Evolutionary conservation across 129 eudicot species (phyloP).

Genomic region (Centrapalus pauciflorus): DNA sequence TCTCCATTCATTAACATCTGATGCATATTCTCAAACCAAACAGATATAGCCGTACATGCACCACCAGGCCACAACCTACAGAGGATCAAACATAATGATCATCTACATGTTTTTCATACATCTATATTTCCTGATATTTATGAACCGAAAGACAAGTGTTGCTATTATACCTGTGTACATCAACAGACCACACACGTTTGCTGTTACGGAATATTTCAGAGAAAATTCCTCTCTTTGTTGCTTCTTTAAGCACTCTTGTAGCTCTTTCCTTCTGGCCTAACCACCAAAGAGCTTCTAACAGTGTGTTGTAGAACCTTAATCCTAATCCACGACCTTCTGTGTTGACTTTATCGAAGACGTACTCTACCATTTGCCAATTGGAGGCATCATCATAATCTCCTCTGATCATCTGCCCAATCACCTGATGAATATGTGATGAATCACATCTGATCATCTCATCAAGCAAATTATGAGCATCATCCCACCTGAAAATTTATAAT

Average conservation of each 20-base stretch:
- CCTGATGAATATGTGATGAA: conserved; percentile 77
- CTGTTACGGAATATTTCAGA: conserved; percentile 80
- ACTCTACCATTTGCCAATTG: conserved; percentile 97
- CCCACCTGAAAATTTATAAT: conserved; percentile 58
- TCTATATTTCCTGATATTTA: background rate
- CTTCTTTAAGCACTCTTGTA: conserved; percentile 85
- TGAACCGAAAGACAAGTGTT: background rate
- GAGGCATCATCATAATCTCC: conserved; percentile 83
- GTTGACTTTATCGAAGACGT: conserved; percentile 82
- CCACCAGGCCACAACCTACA: conserved; percentile 97
- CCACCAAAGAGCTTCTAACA: conserved; percentile 93
- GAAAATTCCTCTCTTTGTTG: conserved; percentile 79
- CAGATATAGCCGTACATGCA: conserved; percentile 81
- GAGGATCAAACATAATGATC: conserved; percentile 11
- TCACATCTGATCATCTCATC: conserved; percentile 66
- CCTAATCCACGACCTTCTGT: conserved; percentile 86
- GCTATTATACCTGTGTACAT: conserved; percentile 73
- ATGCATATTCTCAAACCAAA: conserved; percentile 71
- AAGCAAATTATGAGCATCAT: conserved; percentile 53
- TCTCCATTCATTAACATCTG: conserved; percentile 36
- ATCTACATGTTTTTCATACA: background rate
- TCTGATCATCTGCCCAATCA: conserved; percentile 77
- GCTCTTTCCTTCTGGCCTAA: conserved; percentile 93
- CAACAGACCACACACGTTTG: conserved; percentile 86
- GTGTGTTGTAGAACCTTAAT: conserved; percentile 78